Evolutionary conservation across 176 grass and related monocot genomes (phyloP).

Genomic region (Eleusine indica): DNA sequence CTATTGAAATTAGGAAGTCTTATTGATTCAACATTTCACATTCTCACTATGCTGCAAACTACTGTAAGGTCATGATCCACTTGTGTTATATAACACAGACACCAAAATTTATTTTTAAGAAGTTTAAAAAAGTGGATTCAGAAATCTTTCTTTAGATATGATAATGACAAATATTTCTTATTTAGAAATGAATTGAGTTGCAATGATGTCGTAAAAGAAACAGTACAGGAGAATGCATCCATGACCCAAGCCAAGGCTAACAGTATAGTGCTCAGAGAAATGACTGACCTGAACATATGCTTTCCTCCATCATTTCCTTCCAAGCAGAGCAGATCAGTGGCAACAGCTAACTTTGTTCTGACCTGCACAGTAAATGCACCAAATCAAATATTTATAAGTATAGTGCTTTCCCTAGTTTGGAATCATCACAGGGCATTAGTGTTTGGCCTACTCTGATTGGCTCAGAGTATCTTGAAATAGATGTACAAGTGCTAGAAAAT

Average conservation of each 20-base stretch:
- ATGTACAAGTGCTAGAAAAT: no score
- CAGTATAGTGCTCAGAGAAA: neutral
- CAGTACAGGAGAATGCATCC: neutral
- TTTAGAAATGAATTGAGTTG: neutral
- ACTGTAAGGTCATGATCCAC: conserved; percentile 5
- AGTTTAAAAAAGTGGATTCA: neutral
- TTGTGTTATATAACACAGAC: neutral
- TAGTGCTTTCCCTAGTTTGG: no score
- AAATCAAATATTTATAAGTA: no score
- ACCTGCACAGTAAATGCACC: no score
- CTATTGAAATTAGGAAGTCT: neutral
- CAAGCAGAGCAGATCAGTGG: conserved; percentile 2
- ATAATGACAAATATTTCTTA: neutral
- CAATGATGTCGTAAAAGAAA: neutral
- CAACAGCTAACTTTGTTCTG: neutral
- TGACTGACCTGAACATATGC: conserved; percentile 81
- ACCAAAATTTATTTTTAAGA: neutral
- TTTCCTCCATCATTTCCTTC: conserved; percentile 70
- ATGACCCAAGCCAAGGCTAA: neutral
- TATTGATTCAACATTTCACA: neutral
- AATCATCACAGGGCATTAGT: no score
- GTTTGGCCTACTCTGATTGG: no score
- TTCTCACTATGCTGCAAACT: neutral
- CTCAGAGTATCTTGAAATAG: no score
- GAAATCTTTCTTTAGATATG: neutral